Base-by-base conservation (phyloP, 768 basidiomycete genomes). In the Coprinopsis marcescibilis region DNA sequence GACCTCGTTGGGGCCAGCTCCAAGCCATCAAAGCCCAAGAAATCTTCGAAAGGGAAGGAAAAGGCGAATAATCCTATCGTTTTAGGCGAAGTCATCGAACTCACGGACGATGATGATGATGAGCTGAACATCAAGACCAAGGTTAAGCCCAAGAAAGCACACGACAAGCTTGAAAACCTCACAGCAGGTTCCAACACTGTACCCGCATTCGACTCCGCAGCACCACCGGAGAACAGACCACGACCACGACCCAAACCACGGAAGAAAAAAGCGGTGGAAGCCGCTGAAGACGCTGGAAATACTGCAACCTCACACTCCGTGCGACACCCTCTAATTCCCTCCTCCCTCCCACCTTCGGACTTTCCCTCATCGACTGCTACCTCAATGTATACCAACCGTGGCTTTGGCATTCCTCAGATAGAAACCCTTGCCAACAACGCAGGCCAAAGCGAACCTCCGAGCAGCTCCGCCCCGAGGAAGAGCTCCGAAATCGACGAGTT, bases 331-430 rank as follows among this genome's bases (percentile, higher is more conserved):
- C n/a, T 38, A 15, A 25, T 40, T n/a, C 46, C 46, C 1, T 49
- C 48, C 2, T 49, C 57, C 17, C 60, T 67, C 21, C 66, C 65
- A 6, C 63, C 64, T 11, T 65, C 66, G 4, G 63, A 66, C 26
- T 63, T 65, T 26, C 68, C 70, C 0, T 54, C 51, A 15, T 60
- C 70, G 1, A 63, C 64, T 3, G 46, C 65, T 11, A 52, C 54
- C 5, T 50, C 52, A n/a, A n/a, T n/a, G n/a, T n/a, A n/a, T 12
- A 50, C 48, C 42, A 48, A 57, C 42, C 46, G 50, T 36, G 46
- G 48, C 15, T 15, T 35, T 14, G 42, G 43, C 13, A 34, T 65
- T 19, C 69, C 70, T 1, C 64, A 56, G 1, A 72, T 72, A 30
- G 68, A 62, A 42, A 66, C 60, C 3, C 58, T 70, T 12, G 61